Base-by-base conservation (phyloP, 768 basidiomycete species). In the Tylopilus felleus region DNA sequence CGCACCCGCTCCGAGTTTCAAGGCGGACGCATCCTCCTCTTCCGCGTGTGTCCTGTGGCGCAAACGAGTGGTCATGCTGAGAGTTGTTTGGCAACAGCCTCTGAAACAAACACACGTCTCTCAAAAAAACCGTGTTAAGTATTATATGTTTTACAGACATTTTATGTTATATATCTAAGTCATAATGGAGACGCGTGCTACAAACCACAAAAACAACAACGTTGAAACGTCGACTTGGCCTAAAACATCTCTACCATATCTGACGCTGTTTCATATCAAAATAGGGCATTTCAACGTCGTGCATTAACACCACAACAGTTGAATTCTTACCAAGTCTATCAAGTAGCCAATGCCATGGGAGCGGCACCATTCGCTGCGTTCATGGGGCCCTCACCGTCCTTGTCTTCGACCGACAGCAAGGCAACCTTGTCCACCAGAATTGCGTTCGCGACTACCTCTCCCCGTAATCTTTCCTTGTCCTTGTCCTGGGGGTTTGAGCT, bases 21-120 rank as follows among this genome's bases (percentile, higher is more conserved):
- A 71, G 17, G 85, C 83, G 14, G 91, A 82, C 0, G 91, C 91
- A 73, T 93, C 91, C 70, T 93, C 91, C 58, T 93, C 90, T 63
- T 93, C 91, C 13, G 74, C 73, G 21, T 78, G 73, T 21, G 81
- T 77, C 62, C 86, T 77, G 64, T 87, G 86, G 60, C 86, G 81
- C 50, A 86, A 73, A 65, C 84, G 73, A 45, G 74, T 75, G 25
- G 84, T 79, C 62, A 85, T 76, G n/a, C n/a, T n/a, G 80, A 53
- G 9, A 12, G 17, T 55, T 73, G 56, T 74, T 74, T 71, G 68
- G 62, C 69, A 66, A 69, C 25, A 47, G 57, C 72, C 55, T 72
- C 47, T 21, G 61, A 70, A 65, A 66, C 49, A 61, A 57, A 60
- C 59, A 65, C 29, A 54, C 40, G 19, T 9, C 10, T 5, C 52